A percentile compares a stretch with the other conserved stretches of the same genome.
Conservation (phyloP, 495 filamentous ascomycete genomes). For the Bombardia bombarda region DNA sequence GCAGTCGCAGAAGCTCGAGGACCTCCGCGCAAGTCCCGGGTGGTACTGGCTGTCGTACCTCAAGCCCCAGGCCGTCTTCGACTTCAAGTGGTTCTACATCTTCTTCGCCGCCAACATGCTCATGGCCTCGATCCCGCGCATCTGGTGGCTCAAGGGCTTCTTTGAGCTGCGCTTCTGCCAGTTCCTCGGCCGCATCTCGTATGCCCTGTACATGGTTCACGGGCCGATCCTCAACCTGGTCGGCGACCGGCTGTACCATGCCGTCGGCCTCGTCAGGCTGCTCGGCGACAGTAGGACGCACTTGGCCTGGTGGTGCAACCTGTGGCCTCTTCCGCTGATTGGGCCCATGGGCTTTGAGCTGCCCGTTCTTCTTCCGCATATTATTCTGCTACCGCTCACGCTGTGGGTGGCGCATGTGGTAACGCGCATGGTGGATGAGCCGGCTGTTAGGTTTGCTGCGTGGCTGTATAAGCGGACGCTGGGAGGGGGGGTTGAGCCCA, state of each 20-base stretch:
- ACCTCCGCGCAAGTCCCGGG: slow-evolving; percentile 28
- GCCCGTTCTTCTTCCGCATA: slow-evolving; percentile 41
- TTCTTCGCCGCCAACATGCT: slow-evolving; percentile 47
- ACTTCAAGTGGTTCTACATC: slow-evolving; percentile 42
- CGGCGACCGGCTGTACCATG: slow-evolving; percentile 42
- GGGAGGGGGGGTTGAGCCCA: slow-evolving; percentile 6
- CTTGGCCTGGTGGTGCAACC: slow-evolving; percentile 37
- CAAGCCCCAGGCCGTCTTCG: slow-evolving; percentile 46
- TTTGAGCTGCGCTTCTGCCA: slow-evolving; percentile 54
- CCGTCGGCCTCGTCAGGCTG: slow-evolving; percentile 35
- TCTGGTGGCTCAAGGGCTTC: slow-evolving; percentile 36
- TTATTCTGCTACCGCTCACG: slow-evolving; percentile 49
- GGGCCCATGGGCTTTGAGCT: slow-evolving; percentile 50
- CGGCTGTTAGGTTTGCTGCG: slow-evolving; percentile 41
- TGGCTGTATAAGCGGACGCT: slow-evolving; percentile 42
- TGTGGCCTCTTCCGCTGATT: slow-evolving; percentile 36
- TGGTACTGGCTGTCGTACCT: slow-evolving; percentile 42
- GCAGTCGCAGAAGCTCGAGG: slow-evolving; percentile 22
- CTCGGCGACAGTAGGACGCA: slow-evolving; percentile 13
- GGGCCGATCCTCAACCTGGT: slow-evolving; percentile 44
- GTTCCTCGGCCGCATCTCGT: slow-evolving; percentile 58
- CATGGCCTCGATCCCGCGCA: slow-evolving; percentile 41
- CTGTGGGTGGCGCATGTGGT: slow-evolving; percentile 49
- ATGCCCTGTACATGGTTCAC: slow-evolving; percentile 60
- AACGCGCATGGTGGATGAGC: slow-evolving; percentile 49